Base-by-base conservation (phyloP, 208 protist genomes). In the Vickermania spadyakhi region DNA sequence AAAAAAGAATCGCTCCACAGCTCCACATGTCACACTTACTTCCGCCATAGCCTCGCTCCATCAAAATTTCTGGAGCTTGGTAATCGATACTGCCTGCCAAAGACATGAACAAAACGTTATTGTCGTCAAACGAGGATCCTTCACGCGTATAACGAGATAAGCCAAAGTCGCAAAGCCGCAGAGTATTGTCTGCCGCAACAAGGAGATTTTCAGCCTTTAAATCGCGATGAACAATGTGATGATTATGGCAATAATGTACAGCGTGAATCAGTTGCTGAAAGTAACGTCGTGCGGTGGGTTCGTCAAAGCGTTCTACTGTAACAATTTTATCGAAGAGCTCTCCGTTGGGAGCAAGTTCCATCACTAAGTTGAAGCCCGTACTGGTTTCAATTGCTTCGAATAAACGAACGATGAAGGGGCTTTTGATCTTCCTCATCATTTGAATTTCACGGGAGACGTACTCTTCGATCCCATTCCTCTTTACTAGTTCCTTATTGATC, bases 281-380 rank as follows among this genome's bases (percentile, higher is more conserved):
- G 77, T 94, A 96, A 52, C 79, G 73, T 55, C 87, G 84, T 31
- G 86, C 84, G 28, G 75, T 89, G 26, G 67, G 60, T 58, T 92
- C 83, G 58, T 90, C 84, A 62, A 96, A 90, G 36, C 84, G 83
- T 54, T 89, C 56, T 7, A 73, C 88, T 56, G 93, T 77, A 13
- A 90, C 82, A 70, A 99, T 97, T 52, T 99, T 90, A 66, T 98
- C 98, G 70, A 98, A 98, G n/a, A 98, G 97, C 61, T 99, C 81
- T 55, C 98, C 98, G 56, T 98, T 93, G 22, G 97, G 86, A n/a
- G 98, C 81, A 52, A 96, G 96, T 76, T 99, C 97, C 82, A 99
- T 99, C 11, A 99, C 97, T 28, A 99, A 67, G 41, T 96, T 98
- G 36, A 99, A 96, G 49, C 97, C 97, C 45, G 87, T 96, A 25